A percentile compares a stretch with the other conserved stretches of the same genome.
phyloP scores from a whole-genome alignment of 2,329 filamentous ascomycete species.

The Fusarium sp. region DNA sequence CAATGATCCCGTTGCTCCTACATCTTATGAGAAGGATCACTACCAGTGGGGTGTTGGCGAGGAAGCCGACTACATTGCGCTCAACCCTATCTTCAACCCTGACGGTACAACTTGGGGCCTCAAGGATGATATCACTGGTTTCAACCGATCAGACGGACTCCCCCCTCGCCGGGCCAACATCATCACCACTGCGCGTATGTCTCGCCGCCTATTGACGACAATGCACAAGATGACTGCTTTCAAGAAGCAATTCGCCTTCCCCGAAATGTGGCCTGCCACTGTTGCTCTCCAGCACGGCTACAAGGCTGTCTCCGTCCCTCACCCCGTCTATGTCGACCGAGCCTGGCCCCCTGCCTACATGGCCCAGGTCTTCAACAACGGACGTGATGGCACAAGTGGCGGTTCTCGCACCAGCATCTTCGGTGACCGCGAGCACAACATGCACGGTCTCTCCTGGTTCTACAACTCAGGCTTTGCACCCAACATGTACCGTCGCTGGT shows the following conservation, averaged over 20 bases:
- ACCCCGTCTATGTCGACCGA: slow-evolving; percentile 88
- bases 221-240: slow-evolving; percentile 93
- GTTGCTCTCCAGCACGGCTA: slow-evolving; percentile 90
- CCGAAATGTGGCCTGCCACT: slow-evolving; percentile 95
- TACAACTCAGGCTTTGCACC: slow-evolving; percentile 86
- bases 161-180: slow-evolving; percentile 84
- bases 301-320: slow-evolving; percentile 91
- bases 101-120: slow-evolving; percentile 87
- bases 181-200: slow-evolving; percentile 88
- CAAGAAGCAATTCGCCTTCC: slow-evolving; percentile 89
- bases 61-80: slow-evolving; percentile 89
- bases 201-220: slow-evolving; percentile 77
- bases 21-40: slow-evolving; percentile 77
- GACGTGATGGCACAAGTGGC: slow-evolving; percentile 78
- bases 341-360: slow-evolving; percentile 85
- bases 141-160: slow-evolving; percentile 71
- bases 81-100: slow-evolving; percentile 93
- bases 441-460: slow-evolving; percentile 89
- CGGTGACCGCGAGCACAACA: slow-evolving; percentile 89
- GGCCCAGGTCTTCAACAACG: slow-evolving; percentile 82
- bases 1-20: slow-evolving; percentile 79
- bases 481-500: slow-evolving; percentile 86
- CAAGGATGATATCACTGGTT: slow-evolving; percentile 84
- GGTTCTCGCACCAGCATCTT: slow-evolving; percentile 78
- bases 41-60: slow-evolving; percentile 90